Evolutionary conservation across 768 basidiomycete species (phyloP).

Genomic region (Tricholoma furcatifolium): DNA sequence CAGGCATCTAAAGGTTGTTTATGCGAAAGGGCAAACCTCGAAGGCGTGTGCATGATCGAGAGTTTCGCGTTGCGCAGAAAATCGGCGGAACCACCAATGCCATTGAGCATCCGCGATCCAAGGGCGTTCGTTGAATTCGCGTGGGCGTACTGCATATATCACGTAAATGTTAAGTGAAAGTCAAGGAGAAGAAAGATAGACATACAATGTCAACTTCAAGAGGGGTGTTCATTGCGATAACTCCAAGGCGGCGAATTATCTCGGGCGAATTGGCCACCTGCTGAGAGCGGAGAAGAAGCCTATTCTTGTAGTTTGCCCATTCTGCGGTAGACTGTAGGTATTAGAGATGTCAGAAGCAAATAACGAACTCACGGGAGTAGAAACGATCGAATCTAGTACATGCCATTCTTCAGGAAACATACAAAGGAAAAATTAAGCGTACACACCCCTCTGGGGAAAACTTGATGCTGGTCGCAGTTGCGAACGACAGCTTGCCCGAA

Average conservation of each 20-base stretch:
- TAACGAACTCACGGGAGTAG: constrained; percentile 33
- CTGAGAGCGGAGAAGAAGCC: constrained; percentile 46
- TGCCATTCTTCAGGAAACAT: not conserved
- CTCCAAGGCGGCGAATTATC: constrained; percentile 44
- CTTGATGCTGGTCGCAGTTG: constrained; percentile 46
- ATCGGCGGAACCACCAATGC: constrained; percentile 47
- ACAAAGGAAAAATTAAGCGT: not conserved
- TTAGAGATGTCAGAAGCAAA: not conserved
- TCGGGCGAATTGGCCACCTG: constrained; percentile 52
- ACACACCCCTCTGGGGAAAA: constrained; percentile 43
- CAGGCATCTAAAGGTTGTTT: not conserved
- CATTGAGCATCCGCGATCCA: constrained; percentile 51
- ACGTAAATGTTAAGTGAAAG: not conserved
- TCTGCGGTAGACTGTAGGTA: constrained; percentile 23
- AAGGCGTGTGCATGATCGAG: constrained; percentile 51
- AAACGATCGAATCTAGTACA: constrained; percentile 41
- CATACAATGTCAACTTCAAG: constrained; percentile 48
- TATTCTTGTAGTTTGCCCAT: constrained; percentile 45
- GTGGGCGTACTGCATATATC: constrained; percentile 38
- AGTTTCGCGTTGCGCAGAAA: constrained; percentile 49
- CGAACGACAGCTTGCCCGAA: constrained; percentile 44
- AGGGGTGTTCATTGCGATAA: constrained; percentile 53
- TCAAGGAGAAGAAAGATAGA: constrained; percentile 4
- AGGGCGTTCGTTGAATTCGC: constrained; percentile 51
- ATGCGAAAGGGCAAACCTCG: constrained; percentile 26